Evolutionary conservation across 805 yeast genomes (phyloP), one percentile per base, ranked within the genome.

Genomic region (Saccharomycopsis olivae): DNA sequence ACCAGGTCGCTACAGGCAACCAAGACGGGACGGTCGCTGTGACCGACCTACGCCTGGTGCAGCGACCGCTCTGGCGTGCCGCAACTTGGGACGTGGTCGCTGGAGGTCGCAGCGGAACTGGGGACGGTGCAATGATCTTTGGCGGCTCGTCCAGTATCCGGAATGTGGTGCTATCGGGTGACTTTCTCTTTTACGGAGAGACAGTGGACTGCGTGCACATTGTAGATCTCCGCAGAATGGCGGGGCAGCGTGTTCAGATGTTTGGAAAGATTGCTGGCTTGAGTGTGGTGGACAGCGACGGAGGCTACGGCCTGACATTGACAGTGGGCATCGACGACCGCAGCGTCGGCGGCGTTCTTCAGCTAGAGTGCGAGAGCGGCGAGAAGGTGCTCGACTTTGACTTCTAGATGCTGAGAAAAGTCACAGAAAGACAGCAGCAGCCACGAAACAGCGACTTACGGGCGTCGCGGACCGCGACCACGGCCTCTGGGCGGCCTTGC

Each of bases 201-300:
- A 66, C 74, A 27, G 60, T 73, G 38, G 83, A 76, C 50, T 73
- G 71, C 48, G 71, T 70, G 5, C 76, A 77, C 10, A 48, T 75
- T 2, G 49, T 74, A 9, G 65, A 65, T 41, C 48, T 69, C 40
- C 9, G 38, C 3, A 37, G 19, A 6, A 31, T 41, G 1, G 31
- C 49, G 4, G 64, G 64, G 10, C 81, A 75, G 51, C 58, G 66
- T 3, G 62, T 76, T 21, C 69, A 71, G 30, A 64, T 71, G 44
- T 66, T 74, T 49, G 83, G 83, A 0, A 74, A 73, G 46, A 65
- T 77, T 40, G 64, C 72, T 1, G 83, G 82, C 3, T 59, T 73
- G 35, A 66, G 65, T 33, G 70, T 73, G n/a, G n/a, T n/a, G n/a
- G n/a, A n/a, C 47, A 59, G 63, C 14, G 61, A 63, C 13, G 55